Evolutionary conservation across 2,329 filamentous ascomycete species (phyloP).

Genomic region (Pyrenophora seminiperda): DNA sequence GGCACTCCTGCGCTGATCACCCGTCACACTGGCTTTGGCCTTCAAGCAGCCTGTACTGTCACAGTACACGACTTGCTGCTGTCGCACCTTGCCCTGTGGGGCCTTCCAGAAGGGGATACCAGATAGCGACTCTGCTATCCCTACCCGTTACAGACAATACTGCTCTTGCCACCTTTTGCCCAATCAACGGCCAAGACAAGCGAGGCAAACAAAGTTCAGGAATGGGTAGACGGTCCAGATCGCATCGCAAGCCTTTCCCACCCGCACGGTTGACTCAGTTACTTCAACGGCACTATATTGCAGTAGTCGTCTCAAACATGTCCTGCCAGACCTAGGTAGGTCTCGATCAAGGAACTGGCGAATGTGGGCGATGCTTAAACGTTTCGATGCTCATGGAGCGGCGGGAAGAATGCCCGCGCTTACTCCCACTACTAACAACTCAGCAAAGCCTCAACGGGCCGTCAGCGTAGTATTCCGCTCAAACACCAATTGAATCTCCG

Average conservation of each 20-base stretch:
- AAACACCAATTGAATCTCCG: slow-evolving; percentile 29
- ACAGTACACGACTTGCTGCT: slow-evolving; percentile 23
- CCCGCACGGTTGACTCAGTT: no score
- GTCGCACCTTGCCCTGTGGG: slow-evolving; percentile 23
- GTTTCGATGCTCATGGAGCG: slow-evolving; percentile 14
- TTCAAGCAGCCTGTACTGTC: slow-evolving; percentile 32
- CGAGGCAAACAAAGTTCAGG: slow-evolving; percentile 4
- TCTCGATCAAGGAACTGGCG: background rate
- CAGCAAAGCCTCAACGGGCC: background rate
- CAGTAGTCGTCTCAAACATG: background rate
- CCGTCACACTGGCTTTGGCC: slow-evolving; percentile 44
- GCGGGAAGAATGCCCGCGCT: slow-evolving; percentile 33
- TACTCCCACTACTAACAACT: slow-evolving; percentile 20
- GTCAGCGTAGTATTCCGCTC: background rate
- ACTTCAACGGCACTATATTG: no score
- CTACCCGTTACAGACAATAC: slow-evolving; percentile 2
- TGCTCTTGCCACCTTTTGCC: background rate
- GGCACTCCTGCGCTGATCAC: slow-evolving; percentile 41
- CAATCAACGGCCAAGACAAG: background rate
- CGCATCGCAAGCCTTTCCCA: background rate
- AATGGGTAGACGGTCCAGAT: background rate
- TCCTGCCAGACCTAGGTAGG: background rate
- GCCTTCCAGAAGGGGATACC: slow-evolving; percentile 36
- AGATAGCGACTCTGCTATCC: slow-evolving; percentile 3
- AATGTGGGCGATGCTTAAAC: slow-evolving; percentile 1